These are phyloP conservation scores for Coccomyxa subellipsoidea DNA, from an alignment of 163 green algal species.

Conservation along the genomic window DNA sequence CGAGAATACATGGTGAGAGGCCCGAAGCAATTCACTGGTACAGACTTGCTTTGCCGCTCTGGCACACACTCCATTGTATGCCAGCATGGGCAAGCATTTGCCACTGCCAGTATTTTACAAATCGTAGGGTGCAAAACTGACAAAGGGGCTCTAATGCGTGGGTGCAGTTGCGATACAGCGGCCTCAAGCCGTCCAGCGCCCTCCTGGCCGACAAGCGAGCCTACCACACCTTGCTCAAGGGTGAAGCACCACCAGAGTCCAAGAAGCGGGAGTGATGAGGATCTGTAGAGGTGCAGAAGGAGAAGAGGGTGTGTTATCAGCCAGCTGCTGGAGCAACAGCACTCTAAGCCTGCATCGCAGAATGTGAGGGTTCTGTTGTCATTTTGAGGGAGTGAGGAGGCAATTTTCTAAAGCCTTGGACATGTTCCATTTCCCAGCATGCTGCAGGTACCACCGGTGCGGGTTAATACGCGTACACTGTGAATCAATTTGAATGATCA, in stretches of 20 bases:
- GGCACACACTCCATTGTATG: background rate
- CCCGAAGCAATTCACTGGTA: no score
- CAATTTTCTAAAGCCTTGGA: no score
- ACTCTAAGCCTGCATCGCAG: no score
- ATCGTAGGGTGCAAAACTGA: no score
- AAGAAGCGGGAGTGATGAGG: constrained; percentile 18
- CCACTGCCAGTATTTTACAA: background rate
- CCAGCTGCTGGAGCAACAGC: no score
- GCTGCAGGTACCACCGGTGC: no score
- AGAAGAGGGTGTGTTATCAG: background rate
- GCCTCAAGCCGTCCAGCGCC: background rate
- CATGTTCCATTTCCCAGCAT: no score
- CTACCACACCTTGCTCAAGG: constrained; percentile 5
- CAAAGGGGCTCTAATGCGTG: background rate
- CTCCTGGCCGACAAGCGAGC: constrained; percentile 17
- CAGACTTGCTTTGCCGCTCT: no score
- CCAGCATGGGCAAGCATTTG: background rate
- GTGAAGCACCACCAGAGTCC: background rate
- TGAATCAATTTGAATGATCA: no score
- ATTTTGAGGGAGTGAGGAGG: no score
- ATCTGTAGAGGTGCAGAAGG: background rate
- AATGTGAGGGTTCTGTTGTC: no score
- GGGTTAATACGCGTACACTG: no score
- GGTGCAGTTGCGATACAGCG: constrained; percentile 12
- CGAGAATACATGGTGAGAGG: constrained; percentile 55